phyloP scores from a whole-genome alignment of 169 alveolate genomes.

The Plasmodium sp. region DNA sequence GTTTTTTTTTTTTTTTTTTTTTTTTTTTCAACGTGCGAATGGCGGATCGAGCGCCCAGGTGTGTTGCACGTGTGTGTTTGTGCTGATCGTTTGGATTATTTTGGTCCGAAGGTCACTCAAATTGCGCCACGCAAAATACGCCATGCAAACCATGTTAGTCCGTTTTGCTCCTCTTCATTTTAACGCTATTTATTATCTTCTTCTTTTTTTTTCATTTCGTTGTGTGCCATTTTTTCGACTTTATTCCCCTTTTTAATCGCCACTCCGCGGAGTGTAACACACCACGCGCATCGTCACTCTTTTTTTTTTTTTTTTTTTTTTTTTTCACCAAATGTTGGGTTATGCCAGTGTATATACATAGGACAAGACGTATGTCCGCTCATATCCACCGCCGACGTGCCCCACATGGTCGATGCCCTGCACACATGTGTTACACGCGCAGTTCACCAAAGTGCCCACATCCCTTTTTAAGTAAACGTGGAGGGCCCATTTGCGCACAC shows the following conservation, averaged over 20 bases:
- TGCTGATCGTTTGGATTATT: neutral
- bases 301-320: neutral
- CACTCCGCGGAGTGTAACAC: neutral
- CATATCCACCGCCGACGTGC: neutral
- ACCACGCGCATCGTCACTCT: neutral
- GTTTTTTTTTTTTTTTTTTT: neutral
- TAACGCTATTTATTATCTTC: neutral
- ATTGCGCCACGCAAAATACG: neutral
- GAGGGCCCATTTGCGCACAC: neutral
- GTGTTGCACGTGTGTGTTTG: neutral
- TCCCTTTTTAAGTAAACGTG: neutral
- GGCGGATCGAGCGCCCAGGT: neutral
- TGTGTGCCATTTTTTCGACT: neutral
- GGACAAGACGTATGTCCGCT: neutral
- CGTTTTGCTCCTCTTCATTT: neutral
- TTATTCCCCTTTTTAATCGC: neutral
- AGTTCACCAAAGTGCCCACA: neutral
- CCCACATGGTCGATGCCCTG: neutral
- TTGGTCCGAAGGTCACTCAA: neutral
- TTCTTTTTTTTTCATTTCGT: neutral
- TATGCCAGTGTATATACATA: neutral
- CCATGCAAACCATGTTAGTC: neutral
- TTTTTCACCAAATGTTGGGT: neutral
- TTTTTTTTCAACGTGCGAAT: slow-evolving; percentile 2
- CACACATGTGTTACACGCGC: neutral